Base-by-base conservation (phyloP, 768 basidiomycete genomes). In the Terana coerulea region DNA sequence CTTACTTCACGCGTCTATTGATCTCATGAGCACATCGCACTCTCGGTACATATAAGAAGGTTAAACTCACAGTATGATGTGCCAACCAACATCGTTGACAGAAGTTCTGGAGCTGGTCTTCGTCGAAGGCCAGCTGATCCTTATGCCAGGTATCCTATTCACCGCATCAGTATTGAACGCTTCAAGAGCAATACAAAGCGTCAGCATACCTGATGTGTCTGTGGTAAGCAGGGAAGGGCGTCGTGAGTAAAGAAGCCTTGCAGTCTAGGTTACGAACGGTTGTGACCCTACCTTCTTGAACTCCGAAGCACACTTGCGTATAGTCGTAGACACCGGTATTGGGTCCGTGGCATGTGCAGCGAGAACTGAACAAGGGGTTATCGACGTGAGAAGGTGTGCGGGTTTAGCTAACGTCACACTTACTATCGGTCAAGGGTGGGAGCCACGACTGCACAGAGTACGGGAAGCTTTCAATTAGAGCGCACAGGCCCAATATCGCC, bases 111-210 rank as follows among this genome's bases (percentile, higher is more conserved):
- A 94, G 67, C 61, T 94, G 92, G 62, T 95, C 92, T 68, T 95
- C 92, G 61, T 91, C 83, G 66, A 95, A 95, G 47, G 78, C 75
- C 45, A 80, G 75, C 62, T 93, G 89, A 68, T 95, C 92, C 61
- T 87, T 89, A 62, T 90, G 88, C 91, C 91, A 93, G 30, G 89
- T 91, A 64, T 95, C 92, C 84, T 92, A 64, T 56, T 59, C 61
- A 43, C 11, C 3, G 3, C 2, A 42, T 59, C 26, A 58, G 49
- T 30, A 36, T 14, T 2, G 34, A 4, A 3, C 35, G 21, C 28
- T 30, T 46, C 8, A 15, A 25, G 19, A 14, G 49, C 29, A 36
- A 28, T 11, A 41, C 54, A 54, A 43, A 43, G 28, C 6, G 21
- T 19, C 15, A 5, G 30, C 51, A 19, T 44, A 63, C 67, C 68